Conservation (phyloP, 805 yeast genomes). For the Tetrapisispora phaffii region DNA sequence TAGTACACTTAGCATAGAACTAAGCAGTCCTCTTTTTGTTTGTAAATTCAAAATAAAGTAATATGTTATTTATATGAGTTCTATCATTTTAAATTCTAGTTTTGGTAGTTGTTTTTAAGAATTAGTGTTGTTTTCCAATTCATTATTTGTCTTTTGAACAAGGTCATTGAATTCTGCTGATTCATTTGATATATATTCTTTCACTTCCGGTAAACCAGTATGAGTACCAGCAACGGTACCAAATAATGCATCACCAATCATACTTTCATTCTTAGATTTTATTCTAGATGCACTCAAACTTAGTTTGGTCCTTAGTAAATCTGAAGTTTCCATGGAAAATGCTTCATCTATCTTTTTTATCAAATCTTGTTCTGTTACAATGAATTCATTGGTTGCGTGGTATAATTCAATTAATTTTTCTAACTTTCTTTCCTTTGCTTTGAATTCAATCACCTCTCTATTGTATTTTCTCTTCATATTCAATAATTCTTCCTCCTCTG, state of each 20-base stretch:
- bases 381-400: conserved; percentile 58
- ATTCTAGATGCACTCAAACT: conserved; percentile 15
- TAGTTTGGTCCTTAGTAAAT: conserved; percentile 13
- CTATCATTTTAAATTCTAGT: not conserved
- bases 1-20: not conserved
- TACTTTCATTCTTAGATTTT: conserved; percentile 14
- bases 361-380: conserved; percentile 62
- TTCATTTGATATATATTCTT: conserved; percentile 30
- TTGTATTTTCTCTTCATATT: conserved; percentile 56
- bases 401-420: conserved; percentile 56
- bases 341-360: conserved; percentile 18
- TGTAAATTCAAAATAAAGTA: not conserved
- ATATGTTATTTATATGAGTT: not conserved
- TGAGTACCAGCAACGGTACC: conserved; percentile 29
- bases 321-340: conserved; percentile 16
- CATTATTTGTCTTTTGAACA: conserved; percentile 10
- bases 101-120: not conserved
- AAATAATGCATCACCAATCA: conserved; percentile 29
- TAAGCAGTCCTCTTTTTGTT: no score
- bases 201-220: conserved; percentile 29
- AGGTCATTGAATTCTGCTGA: conserved; percentile 22
- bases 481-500: conserved; percentile 52
- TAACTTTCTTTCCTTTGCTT: conserved; percentile 44
- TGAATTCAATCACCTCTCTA: conserved; percentile 46
- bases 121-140: not conserved